Evolutionary conservation across 306 rosid species (phyloP).

Genomic region (Glycine soja): DNA sequence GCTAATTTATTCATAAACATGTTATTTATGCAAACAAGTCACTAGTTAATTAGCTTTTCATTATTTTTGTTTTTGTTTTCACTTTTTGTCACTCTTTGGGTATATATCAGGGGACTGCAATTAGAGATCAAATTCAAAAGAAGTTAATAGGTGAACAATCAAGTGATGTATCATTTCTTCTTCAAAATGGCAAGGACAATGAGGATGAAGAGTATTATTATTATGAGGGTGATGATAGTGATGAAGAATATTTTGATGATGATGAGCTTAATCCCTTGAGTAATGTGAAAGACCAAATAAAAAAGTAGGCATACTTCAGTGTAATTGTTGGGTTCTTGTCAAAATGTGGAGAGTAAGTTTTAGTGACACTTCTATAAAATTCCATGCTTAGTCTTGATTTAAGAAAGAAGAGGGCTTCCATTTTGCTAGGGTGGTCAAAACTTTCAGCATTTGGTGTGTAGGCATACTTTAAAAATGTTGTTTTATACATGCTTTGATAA

Average conservation of each 20-base stretch:
- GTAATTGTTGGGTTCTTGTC: not conserved
- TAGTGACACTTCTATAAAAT: not conserved
- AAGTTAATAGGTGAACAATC: not conserved
- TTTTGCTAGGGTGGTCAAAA: not conserved
- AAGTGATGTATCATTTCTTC: not conserved
- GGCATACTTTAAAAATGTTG: not conserved
- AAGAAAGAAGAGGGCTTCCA: not conserved
- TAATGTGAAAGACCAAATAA: not conserved
- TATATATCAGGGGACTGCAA: not conserved
- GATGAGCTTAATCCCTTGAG: not conserved
- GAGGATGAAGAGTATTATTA: not conserved
- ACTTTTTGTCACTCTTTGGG: not conserved
- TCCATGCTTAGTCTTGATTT: not conserved
- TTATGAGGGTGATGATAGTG: not conserved
- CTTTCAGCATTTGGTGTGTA: not conserved
- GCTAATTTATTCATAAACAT: slow-evolving; percentile 36
- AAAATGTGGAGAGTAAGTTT: not conserved
- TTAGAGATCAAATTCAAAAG: not conserved
- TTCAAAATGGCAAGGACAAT: not conserved
- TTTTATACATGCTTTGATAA: not conserved
- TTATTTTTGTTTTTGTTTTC: not conserved
- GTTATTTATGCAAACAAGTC: not conserved
- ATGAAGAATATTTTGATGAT: not conserved
- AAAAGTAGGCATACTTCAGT: not conserved
- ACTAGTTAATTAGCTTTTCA: not conserved